Evolutionary conservation across 768 basidiomycete genomes (phyloP).

Genomic region (Naganishia friedmannii): DNA sequence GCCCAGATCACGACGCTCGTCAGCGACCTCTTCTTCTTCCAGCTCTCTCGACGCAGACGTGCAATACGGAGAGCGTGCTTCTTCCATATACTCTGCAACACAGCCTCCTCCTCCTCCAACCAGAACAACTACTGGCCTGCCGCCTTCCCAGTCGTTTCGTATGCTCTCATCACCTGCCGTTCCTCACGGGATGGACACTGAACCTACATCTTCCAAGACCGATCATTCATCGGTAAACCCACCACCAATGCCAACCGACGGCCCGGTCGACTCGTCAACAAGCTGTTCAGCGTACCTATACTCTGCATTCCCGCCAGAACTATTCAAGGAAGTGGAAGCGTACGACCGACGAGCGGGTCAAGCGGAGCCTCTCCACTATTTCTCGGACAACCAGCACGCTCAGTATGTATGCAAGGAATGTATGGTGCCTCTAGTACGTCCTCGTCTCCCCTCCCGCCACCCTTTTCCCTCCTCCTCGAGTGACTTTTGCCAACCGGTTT

Average conservation of each 20-base stretch:
- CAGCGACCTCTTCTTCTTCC: conserved; percentile 17
- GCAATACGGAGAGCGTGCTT: neutral
- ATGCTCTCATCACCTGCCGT: neutral
- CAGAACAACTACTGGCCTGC: neutral
- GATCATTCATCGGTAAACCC: neutral
- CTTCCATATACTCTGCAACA: neutral
- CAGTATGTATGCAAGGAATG: conserved; percentile 26
- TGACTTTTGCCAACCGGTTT: neutral
- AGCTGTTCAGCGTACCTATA: neutral
- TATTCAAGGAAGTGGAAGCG: neutral
- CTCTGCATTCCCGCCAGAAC: neutral
- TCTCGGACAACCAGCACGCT: conserved; percentile 8
- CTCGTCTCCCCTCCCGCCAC: too few relatives aligned
- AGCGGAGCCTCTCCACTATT: conserved; percentile 4
- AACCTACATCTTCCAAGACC: neutral
- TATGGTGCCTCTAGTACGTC: conserved; percentile 27
- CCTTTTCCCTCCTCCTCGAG: too few relatives aligned
- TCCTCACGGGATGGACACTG: neutral
- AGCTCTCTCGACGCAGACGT: neutral
- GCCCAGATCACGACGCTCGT: neutral
- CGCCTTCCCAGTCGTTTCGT: neutral
- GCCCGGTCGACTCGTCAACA: neutral
- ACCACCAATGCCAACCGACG: neutral
- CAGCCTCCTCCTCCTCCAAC: conserved; percentile 14
- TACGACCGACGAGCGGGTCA: conserved; percentile 7